phyloP scores from a whole-genome alignment of 2,329 filamentous ascomycete genomes.

The Arthrinium phaeospermum region DNA sequence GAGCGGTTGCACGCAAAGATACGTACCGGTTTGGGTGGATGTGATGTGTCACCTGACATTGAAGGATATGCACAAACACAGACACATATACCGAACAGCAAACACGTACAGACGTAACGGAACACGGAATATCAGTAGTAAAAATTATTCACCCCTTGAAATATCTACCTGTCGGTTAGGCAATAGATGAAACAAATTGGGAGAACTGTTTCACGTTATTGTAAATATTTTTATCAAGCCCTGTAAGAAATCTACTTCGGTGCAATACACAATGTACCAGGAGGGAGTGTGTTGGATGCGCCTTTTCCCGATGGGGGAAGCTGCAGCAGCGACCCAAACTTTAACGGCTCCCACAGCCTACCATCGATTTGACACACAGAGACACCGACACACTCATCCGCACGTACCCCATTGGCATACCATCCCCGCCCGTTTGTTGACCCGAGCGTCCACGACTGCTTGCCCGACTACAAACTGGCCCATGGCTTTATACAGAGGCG shows the following conservation, averaged over 20 bases:
- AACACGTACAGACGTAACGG: too few relatives aligned
- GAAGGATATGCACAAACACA: background rate
- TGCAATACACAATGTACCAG: background rate
- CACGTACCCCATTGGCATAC: background rate
- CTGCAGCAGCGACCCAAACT: slow-evolving; percentile 1
- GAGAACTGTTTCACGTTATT: too few relatives aligned
- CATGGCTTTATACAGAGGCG: background rate
- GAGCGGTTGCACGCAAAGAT: background rate
- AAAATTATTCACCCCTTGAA: too few relatives aligned
- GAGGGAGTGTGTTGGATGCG: background rate
- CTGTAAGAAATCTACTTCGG: too few relatives aligned
- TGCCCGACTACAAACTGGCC: background rate
- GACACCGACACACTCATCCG: background rate
- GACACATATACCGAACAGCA: background rate
- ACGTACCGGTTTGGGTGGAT: background rate
- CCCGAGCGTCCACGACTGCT: background rate
- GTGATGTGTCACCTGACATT: background rate
- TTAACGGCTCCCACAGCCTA: background rate
- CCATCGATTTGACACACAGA: background rate
- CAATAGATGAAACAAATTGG: too few relatives aligned
- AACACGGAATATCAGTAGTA: too few relatives aligned
- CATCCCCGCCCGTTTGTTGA: background rate
- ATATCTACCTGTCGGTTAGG: too few relatives aligned
- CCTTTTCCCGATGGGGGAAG: background rate
- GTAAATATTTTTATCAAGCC: too few relatives aligned